Evolutionary conservation across 495 filamentous ascomycete genomes (phyloP).

Genomic region (Thermothielavioides terrestris): DNA sequence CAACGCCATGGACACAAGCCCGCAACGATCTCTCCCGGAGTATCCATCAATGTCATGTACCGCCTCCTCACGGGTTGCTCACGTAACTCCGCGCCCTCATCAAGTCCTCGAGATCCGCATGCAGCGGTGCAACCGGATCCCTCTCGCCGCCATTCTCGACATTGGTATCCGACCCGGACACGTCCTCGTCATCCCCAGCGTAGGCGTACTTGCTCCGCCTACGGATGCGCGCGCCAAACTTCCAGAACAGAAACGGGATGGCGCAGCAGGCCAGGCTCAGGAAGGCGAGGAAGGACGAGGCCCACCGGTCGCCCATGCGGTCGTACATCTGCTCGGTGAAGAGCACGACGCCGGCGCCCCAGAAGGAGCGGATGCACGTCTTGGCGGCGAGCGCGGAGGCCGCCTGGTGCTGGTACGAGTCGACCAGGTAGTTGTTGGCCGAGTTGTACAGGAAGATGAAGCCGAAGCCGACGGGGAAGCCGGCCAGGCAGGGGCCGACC

Average conservation of each 20-base stretch:
- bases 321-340: slow-evolving; percentile 78
- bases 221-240: slow-evolving; percentile 60
- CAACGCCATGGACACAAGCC: too few species aligned
- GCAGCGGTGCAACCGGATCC: slow-evolving; percentile 15
- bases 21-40: too few species aligned
- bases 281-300: slow-evolving; percentile 59
- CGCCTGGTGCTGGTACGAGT: slow-evolving; percentile 79
- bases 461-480: slow-evolving; percentile 71
- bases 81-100: slow-evolving; percentile 36
- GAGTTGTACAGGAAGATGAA: slow-evolving; percentile 83
- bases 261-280: slow-evolving; percentile 62
- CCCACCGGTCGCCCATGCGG: slow-evolving; percentile 67
- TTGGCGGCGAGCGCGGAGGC: slow-evolving; percentile 79
- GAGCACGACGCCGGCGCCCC: slow-evolving; percentile 65
- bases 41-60: too few species aligned
- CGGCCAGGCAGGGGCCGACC: slow-evolving; percentile 64
- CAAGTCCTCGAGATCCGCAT: slow-evolving; percentile 28
- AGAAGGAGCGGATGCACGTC: slow-evolving; percentile 69
- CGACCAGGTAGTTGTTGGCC: slow-evolving; percentile 75
- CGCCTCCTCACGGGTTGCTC: slow-evolving; percentile 33
- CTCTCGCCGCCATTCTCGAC: slow-evolving; percentile 15
- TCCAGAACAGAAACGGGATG: slow-evolving; percentile 72
- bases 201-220: slow-evolving; percentile 59
- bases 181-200: slow-evolving; percentile 33
- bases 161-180: slow-evolving; percentile 9